Conservation (phyloP, 2,329 filamentous ascomycete species). For the Ceratocystis ficicola region DNA sequence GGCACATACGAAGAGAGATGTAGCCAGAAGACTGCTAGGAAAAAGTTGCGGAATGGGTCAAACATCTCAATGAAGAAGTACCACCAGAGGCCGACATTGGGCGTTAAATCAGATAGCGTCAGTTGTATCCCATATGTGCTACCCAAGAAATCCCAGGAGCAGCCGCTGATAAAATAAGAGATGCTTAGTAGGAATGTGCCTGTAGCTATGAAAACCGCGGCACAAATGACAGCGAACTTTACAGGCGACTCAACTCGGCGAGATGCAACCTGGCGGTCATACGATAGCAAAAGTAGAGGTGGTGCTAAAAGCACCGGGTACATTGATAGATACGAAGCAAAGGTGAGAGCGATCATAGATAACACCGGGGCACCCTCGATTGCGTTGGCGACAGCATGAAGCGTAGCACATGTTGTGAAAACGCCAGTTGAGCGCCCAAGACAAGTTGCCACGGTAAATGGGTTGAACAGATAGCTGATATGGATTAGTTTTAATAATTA, state of each 20-base stretch:
- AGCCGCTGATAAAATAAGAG: conserved; percentile 59
- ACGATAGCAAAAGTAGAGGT: conserved; percentile 67
- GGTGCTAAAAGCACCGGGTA: conserved; percentile 81
- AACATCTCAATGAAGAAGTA: conserved; percentile 99
- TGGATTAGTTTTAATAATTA: conserved; percentile 16
- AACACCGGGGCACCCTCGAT: conserved; percentile 60
- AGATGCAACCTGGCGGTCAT: conserved; percentile 45
- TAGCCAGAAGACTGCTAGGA: conserved; percentile 95
- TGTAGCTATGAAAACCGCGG: conserved; percentile 41
- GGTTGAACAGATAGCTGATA: conserved; percentile 77
- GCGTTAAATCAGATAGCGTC: conserved; percentile 79
- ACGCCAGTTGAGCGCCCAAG: conserved; percentile 78
- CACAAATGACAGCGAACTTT: conserved; percentile 44
- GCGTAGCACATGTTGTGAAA: conserved; percentile 78
- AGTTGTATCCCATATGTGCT: conserved; percentile 92
- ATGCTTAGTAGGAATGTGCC: conserved; percentile 53
- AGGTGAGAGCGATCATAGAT: conserved; percentile 70
- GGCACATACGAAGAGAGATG: conserved; percentile 84
- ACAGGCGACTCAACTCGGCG: conserved; percentile 30
- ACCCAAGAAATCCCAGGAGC: conserved; percentile 75
- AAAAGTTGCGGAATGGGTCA: conserved; percentile 93
- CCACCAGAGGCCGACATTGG: conserved; percentile 97
- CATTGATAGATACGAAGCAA: conserved; percentile 83
- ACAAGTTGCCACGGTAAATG: conserved; percentile 83
- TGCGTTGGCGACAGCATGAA: conserved; percentile 72